Conservation (phyloP, 2,329 filamentous ascomycete species). For the Ophiostoma fasciatum region DNA sequence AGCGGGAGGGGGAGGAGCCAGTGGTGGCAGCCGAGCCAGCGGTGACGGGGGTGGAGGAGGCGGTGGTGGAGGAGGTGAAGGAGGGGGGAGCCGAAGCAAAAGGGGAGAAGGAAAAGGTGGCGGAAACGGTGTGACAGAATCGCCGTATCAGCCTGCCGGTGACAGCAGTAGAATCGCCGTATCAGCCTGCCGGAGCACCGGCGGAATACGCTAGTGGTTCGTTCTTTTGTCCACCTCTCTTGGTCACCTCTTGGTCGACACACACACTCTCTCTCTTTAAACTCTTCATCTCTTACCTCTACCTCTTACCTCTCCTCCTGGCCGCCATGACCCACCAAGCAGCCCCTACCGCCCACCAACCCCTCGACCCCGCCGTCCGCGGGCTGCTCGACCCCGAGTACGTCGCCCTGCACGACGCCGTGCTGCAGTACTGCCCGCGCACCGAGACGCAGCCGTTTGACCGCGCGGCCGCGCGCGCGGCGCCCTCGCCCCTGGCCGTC, state of each 20-base stretch:
- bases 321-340: neutral
- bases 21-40: neutral
- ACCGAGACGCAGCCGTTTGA: slow-evolving; percentile 14
- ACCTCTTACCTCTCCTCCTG: neutral
- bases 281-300: neutral
- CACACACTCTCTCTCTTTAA: neutral
- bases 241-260: too few relatives aligned
- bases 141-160: too few relatives aligned
- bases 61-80: neutral
- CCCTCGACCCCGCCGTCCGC: slow-evolving; percentile 20
- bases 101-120: too few relatives aligned
- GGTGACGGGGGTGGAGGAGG: too few relatives aligned
- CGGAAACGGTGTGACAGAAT: too few relatives aligned
- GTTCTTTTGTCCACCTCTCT: too few relatives aligned
- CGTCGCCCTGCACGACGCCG: slow-evolving; percentile 21
- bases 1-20: neutral
- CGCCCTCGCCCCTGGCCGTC: slow-evolving; percentile 4
- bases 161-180: too few relatives aligned
- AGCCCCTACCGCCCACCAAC: slow-evolving; percentile 13
- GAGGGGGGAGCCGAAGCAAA: too few relatives aligned
- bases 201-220: too few relatives aligned
- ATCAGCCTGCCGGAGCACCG: too few relatives aligned
- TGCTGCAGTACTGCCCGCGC: slow-evolving; percentile 21
- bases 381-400: slow-evolving; percentile 22
- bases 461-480: neutral